These are phyloP conservation scores for Tulasnella sp. DNA, from an alignment of 768 basidiomycete genomes.

Conservation along the genomic window DNA sequence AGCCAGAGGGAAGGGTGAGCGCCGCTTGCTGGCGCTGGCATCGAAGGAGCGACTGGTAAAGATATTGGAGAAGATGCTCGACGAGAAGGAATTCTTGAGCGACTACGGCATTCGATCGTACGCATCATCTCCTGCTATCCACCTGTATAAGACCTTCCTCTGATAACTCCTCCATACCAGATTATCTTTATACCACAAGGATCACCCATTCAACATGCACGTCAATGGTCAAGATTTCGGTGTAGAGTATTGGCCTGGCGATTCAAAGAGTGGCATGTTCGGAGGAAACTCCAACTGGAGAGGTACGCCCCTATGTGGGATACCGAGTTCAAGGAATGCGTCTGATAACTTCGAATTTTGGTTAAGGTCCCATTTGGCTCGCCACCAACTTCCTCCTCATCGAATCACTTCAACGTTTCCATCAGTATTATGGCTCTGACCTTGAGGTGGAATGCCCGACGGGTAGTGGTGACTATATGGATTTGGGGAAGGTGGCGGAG, in stretches of 20 bases:
- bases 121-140: constrained; percentile 27
- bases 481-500: constrained; percentile 84
- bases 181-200: constrained; percentile 80
- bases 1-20: constrained; percentile 67
- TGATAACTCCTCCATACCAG: constrained; percentile 31
- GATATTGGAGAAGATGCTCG: constrained; percentile 93
- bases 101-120: constrained; percentile 94
- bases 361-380: constrained; percentile 54
- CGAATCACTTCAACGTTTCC: constrained; percentile 92
- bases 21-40: constrained; percentile 78
- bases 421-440: constrained; percentile 93
- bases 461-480: constrained; percentile 96
- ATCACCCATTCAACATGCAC: constrained; percentile 88
- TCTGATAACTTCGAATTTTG: background rate
- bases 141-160: background rate
- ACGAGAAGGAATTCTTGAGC: constrained; percentile 93
- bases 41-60: constrained; percentile 81
- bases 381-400: constrained; percentile 94
- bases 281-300: constrained; percentile 66
- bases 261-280: constrained; percentile 95
- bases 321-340: background rate
- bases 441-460: constrained; percentile 94
- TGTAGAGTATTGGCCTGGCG: constrained; percentile 96
- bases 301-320: constrained; percentile 25
- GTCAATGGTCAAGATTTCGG: constrained; percentile 88